Percentiles rank a stretch among this genome's conserved stretches.
These are phyloP conservation scores for Russula sp. DNA, from an alignment of 768 basidiomycete genomes.

Conservation along the genomic window DNA sequence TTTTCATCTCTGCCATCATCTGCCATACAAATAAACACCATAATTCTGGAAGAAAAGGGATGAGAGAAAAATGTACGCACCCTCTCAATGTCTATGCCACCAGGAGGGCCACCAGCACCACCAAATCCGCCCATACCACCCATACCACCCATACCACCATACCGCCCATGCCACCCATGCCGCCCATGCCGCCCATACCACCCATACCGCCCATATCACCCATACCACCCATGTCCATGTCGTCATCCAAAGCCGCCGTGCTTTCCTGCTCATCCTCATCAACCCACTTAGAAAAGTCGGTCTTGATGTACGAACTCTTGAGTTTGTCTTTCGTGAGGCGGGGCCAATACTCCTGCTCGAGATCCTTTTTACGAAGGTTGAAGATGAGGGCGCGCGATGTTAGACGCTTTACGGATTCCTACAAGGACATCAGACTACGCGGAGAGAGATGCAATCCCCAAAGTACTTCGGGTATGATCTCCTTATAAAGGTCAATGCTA, in stretches of 20 bases:
- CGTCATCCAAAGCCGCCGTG: conserved; percentile 46
- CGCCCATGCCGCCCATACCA: conserved; percentile 51
- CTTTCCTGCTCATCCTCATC: conserved; percentile 96
- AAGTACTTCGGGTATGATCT: conserved; percentile 72
- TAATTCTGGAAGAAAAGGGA: background rate
- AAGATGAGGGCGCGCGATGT: conserved; percentile 65
- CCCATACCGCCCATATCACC: conserved; percentile 52
- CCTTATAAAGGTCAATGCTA: conserved; percentile 68
- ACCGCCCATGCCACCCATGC: conserved; percentile 19
- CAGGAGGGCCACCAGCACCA: conserved; percentile 30
- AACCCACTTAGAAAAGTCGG: conserved; percentile 93
- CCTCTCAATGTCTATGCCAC: conserved; percentile 62
- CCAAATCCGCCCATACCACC: conserved; percentile 34
- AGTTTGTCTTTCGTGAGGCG: conserved; percentile 86
- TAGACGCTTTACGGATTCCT: conserved; percentile 60
- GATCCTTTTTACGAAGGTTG: conserved; percentile 78
- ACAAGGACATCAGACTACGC: conserved; percentile 11
- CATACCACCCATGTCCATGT: conserved; percentile 41
- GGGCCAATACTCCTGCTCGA: conserved; percentile 82
- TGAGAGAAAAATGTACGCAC: conserved; percentile 38
- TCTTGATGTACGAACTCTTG: conserved; percentile 82
- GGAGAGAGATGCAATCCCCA: background rate
- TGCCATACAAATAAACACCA: conserved; percentile 27
- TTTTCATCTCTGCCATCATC: conserved; percentile 45
- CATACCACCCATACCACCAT: background rate